Evolutionary conservation across 1,284 basidiomycete species (phyloP), one percentile per base, ranked within the genome.

Genomic region (Lentinula novae-zelandiae): DNA sequence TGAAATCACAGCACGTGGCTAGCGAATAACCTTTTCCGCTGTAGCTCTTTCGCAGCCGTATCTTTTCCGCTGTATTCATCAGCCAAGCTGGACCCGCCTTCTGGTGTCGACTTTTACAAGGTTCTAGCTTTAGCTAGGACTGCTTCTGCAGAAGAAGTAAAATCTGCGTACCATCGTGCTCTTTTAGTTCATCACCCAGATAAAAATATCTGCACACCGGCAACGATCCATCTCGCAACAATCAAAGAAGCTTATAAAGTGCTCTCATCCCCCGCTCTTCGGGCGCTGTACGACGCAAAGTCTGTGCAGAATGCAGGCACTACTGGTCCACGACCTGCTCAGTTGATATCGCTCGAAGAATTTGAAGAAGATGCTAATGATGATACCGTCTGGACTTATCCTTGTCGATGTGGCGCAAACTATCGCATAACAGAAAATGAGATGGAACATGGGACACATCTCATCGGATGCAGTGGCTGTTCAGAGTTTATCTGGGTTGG

Each of bases 401-500:
- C 71, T 2, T 92, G 90, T 73, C 82, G 90, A 15, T 92, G 90
- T 68, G 88, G 89, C 52, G 86, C 86, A 2, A 63, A 49, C 12
- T 92, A 90, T 67, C 71, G 66, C 31, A 83, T 92, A 55, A 77
- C 75, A 0, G 78, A 81, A 62, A 70, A 66, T 1, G 80, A 87
- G 60, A 79, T 92, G 76, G 88, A 92, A 64, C 72, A 73, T 1
- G 90, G 83, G 10, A 74, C 76, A 48, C 90, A 92, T 71, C 75
- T 92, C 10, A 73, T 90, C 8, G 84, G 80, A 0, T 92, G 90
- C 66, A 80, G 73, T 60, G 82, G 81, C 60, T 92, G 90, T 68
- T 92, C 90, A 13, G 90, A 92, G 71, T 82, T 82, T 4, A 76
- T 92, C 1, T 92, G 90, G 87, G 86, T 85, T 17, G 90, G 90